Base-by-base conservation (phyloP, 1,284 basidiomycete species). In the Xerocomus amazonicus region DNA sequence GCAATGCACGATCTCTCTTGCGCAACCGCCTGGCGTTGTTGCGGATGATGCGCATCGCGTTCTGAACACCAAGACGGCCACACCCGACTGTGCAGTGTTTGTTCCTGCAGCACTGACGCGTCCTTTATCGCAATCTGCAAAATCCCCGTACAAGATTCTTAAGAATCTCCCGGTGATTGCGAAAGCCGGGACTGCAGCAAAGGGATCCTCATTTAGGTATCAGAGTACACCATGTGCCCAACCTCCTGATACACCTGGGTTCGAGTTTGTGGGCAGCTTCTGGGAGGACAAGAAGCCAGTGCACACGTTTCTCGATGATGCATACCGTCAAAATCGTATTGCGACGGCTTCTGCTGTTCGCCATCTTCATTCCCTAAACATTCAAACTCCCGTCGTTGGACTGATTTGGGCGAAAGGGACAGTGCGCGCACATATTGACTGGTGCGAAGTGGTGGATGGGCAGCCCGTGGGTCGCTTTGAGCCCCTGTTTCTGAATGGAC, bases 201-300 rank as follows among this genome's bases (percentile, higher is more conserved):
- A 60, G 43, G 71, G 71, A 9, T 70, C 73, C 9, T 75, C 75
- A 4, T 81, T 81, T 58, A 69, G 72, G n/a, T 79, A 67, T 52
- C 79, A 82, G 56, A 71, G 69, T 27, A 80, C 79, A 0, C 73
- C 78, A 6, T 74, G 74, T 48, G 65, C 69, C 17, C 70, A 70
- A 43, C 69, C 76, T 8, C 74, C 78, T 1, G 70, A 74, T 31
- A 65, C 60, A 33, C 68, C 72, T 1, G 67, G 71, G 10, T 80
- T 81, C 55, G 77, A 81, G 61, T 78, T 82, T 47, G 70, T 67
- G 8, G 77, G 80, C 54, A 72, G 72, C 45, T 66, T 81, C 47
- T 79, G 74, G 73, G 79, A 82, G 56, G 79, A 82, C 61, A 82
- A 83, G 69, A 82, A 80, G 52, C 74, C 77, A 0, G 63, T 72